Base-by-base conservation (phyloP, 2,329 filamentous ascomycete genomes). In the Colletotrichum aenigma region DNA sequence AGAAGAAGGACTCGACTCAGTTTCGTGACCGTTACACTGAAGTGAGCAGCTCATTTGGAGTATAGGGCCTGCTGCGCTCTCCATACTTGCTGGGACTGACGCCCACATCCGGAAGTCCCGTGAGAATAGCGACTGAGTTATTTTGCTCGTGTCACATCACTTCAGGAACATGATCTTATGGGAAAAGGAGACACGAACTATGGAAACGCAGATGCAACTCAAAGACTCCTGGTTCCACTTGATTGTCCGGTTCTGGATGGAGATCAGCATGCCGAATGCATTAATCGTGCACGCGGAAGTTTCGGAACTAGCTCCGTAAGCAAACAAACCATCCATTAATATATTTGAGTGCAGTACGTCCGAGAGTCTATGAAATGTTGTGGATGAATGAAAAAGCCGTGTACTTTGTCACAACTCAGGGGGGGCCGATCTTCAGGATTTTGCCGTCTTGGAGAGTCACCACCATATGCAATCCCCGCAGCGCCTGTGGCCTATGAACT, bases 401-500 rank as follows among this genome's bases (percentile, higher is more conserved):
- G 43, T 21, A 12, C 43, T 13, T 7, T 52, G n/a, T 70, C 26
- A 70, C 4, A 34, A 9, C 16, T 52, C 56, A 6, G 67, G 34
- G 7, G 7, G 67, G 34, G 5, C 55, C 56, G 18, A 38, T 30
- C 5, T 24, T 48, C 9, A 21, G 24, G 18, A 74, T 43, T 13
- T 77, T 76, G 13, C 74, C 70, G 3, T 58, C 52, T 21, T 74
- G 61, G 4, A 74, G 34, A 16, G 69, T 67, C 12, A 76, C 70
- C 15, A 69, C 55, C 30, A 32, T 73, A 2, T 60, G 18, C 16
- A 73, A 16, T 12, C 62, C 65, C 6, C 62, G 65, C 10, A 77
- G 43, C 6, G 76, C 66, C 9, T 77, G 36, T 4, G 82, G 77
- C 64, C 80, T 80, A 30, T 83, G 81, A 1, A 79, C 79, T 8